Conservation (phyloP, 306 rosid genomes). For the Sophora flavescens region DNA sequence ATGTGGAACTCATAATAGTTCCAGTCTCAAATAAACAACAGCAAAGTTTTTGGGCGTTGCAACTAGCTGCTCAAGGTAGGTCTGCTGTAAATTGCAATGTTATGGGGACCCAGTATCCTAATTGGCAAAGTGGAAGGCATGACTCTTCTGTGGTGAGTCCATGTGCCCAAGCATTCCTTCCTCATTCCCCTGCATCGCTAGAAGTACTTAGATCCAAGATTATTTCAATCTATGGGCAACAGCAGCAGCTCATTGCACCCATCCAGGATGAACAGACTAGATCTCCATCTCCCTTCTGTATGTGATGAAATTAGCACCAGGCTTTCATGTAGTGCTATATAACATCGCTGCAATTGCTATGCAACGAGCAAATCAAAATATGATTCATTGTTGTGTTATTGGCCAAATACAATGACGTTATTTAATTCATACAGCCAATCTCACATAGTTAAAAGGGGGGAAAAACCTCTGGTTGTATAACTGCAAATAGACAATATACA, state of each 20-base stretch:
- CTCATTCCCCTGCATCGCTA: conserved; percentile 49
- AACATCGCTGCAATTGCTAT: conserved; percentile 51
- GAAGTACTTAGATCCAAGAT: conserved; percentile 57
- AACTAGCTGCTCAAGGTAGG: conserved; percentile 55
- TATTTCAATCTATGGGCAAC: conserved; percentile 55
- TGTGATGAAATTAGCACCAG: conserved; percentile 53
- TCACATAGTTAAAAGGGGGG: no score
- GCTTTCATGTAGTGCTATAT: conserved; percentile 42
- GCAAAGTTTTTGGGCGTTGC: conserved; percentile 59
- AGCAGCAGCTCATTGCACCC: conserved; percentile 56
- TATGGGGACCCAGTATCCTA: conserved; percentile 51
- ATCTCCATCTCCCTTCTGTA: conserved; percentile 51
- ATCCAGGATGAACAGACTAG: conserved; percentile 51
- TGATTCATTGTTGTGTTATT: conserved; percentile 28
- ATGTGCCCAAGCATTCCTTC: conserved; percentile 43
- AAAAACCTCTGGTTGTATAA: no score
- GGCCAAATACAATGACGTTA: not conserved
- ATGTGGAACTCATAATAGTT: conserved; percentile 49
- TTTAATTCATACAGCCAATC: no score
- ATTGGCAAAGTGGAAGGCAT: conserved; percentile 64
- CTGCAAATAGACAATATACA: conserved; percentile 8
- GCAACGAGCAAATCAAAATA: conserved; percentile 51
- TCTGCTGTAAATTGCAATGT: conserved; percentile 47
- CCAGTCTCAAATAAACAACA: conserved; percentile 53
- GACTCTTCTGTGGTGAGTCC: conserved; percentile 42